Evolutionary conservation across 805 yeast genomes (phyloP), one percentile per base, ranked within the genome.

Genomic region (Kodamaea sagamina): DNA sequence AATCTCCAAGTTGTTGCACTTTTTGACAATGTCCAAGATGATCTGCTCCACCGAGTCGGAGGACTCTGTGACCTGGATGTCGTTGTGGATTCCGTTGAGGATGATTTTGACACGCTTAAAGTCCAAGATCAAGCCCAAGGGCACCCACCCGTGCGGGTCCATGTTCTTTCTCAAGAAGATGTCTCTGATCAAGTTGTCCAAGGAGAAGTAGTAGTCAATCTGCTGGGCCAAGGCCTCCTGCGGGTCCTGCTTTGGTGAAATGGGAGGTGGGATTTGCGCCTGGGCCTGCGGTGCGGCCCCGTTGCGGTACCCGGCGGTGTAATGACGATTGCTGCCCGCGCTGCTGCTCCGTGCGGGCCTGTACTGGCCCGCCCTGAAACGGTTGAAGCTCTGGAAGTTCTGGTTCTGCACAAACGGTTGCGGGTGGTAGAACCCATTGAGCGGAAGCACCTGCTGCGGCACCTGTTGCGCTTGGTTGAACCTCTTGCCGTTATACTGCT

Each of bases 131-230:
- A 79, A 73, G 4, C 63, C 58, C 45, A 89, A 63, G 25, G 82
- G 79, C 42, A 89, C 75, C 74, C 83, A 82, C 18, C 97, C 97
- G 46, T 79, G 73, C 36, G 75, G 55, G 63, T 83, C 79, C 95
- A 92, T 86, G 56, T 86, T 86, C 51, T 80, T 77, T 65, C 96
- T 81, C 65, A 93, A 74, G 61, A 68, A 92, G 40, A 83, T 70
- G 67, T 93, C 99, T 67, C 89, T 86, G 54, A 84, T 72, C 65
- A 93, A 74, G 65, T 93, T 93, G 55, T 89, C 96, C 39, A 82
- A 73, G 22, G 95, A 84, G 68, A 93, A 86, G 65, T 93, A 93
- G 72, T 93, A 93, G 60, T 88, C 93, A 41, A 92, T 71, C 72
- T 90, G 98, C 46, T 67, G 63, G 49, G 60, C 61, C 52, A 71